Evolutionary conservation across 75 land plant species (phyloP).

Genomic region (Cupressus sempervirens): DNA sequence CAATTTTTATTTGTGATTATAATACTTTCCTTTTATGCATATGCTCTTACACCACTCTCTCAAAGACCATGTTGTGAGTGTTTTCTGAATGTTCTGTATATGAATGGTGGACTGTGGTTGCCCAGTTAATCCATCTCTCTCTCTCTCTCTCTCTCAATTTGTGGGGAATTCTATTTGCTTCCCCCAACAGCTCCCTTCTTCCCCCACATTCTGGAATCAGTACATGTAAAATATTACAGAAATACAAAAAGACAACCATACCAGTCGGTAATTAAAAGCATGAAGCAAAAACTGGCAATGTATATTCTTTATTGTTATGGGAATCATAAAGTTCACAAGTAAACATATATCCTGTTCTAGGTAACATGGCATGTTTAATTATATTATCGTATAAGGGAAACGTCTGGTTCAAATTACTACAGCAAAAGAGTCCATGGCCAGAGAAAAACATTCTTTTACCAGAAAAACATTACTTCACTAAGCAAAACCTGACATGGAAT

Average conservation of each 20-base stretch:
- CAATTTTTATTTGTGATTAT: neutral
- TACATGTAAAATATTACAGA: too few species aligned
- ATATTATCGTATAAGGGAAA: neutral
- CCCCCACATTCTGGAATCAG: too few species aligned
- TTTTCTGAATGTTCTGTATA: too few species aligned
- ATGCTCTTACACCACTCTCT: neutral
- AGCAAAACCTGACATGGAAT: neutral
- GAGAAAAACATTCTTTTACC: too few species aligned
- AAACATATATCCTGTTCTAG: neutral
- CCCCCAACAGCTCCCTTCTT: too few species aligned
- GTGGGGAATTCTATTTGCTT: too few species aligned
- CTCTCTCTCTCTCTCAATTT: too few species aligned
- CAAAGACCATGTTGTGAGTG: neutral
- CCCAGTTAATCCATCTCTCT: neutral
- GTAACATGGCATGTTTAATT: neutral
- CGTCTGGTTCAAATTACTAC: neutral
- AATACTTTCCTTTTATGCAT: neutral
- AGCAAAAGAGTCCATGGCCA: neutral
- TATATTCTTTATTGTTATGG: neutral
- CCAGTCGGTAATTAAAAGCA: too few species aligned
- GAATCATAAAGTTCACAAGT: neutral
- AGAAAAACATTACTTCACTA: neutral
- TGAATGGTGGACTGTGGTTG: neutral
- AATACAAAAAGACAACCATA: too few species aligned
- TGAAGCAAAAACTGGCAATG: neutral